Evolutionary conservation across 2,329 filamentous ascomycete genomes (phyloP), one percentile per base, ranked within the genome.

Genomic region (Balansia obtecta): DNA sequence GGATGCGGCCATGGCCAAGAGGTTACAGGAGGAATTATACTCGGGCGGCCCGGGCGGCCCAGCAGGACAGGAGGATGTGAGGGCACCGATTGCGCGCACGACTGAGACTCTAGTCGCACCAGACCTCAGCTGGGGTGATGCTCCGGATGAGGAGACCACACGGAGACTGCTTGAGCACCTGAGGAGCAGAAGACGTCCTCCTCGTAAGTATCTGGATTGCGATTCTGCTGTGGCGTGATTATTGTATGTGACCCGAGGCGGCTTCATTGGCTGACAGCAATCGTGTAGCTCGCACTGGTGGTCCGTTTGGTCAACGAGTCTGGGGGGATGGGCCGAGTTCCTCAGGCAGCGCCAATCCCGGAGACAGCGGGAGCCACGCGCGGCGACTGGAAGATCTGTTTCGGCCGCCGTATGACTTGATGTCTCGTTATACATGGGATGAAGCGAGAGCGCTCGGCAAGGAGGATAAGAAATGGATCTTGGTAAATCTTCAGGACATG

Each of bases 401-500:
- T 68, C 80, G 90, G 39, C 93, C 93, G 2, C 93, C 93, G 0
- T 93, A 90, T 65, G 88, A 96, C 38, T 71, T 98, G 42, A 96
- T 98, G 72, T 82, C 80, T 20, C 79, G 80, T 34, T 67, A 88
- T 33, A 71, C 80, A n/a, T 95, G 88, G 83, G 88, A 95, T 56
- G 77, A 84, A 52, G 93, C 88, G 13, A 81, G 93, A 49, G 80
- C 90, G 15, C 76, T 89, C 58, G 93, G 91, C 53, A 95, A 93
- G 64, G 86, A 89, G 44, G 77, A 83, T 30, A 83, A 88, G 72
- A 96, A 95, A 66, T 98, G 93, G 93, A 79, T 98, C 45, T 68
- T 98, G 58, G 88, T 96, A 54, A 97, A 98, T 64, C 82, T 98
- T 15, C 93, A 98, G 67, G 90, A 98, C 63, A 81, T 87, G 56